Evolutionary conservation across 495 filamentous ascomycete genomes (phyloP).

Genomic region (Podospora sp.): DNA sequence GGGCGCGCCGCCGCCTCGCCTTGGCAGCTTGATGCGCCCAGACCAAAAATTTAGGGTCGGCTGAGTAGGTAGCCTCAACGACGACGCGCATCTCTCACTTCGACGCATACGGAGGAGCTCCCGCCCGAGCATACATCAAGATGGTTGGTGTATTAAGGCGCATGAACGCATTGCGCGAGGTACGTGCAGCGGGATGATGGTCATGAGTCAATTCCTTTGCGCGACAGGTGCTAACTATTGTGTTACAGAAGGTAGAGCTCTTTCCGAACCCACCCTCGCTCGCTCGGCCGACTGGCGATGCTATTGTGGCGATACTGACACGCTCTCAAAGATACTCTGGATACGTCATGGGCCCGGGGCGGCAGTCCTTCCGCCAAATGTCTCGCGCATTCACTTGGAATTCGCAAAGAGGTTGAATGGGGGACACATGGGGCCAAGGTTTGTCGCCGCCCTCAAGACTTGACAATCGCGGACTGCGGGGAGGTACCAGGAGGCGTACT

Average conservation of each 20-base stretch:
- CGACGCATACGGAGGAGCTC: slow-evolving; percentile 7
- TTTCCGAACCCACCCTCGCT: slow-evolving; percentile 15
- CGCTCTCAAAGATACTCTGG: slow-evolving; percentile 61
- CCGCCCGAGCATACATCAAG: slow-evolving; percentile 36
- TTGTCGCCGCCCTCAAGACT: slow-evolving; percentile 27
- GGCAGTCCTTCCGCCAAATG: slow-evolving; percentile 73
- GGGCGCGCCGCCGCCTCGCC: slow-evolving; percentile 2
- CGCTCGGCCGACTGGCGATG: slow-evolving; percentile 2
- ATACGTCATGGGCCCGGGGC: slow-evolving; percentile 80
- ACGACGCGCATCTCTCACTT: neutral
- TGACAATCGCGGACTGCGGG: neutral
- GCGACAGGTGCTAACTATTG: slow-evolving; percentile 22
- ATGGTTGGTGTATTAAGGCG: slow-evolving; percentile 83
- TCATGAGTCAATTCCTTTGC: neutral
- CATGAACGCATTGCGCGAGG: slow-evolving; percentile 74
- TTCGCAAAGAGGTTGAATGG: slow-evolving; percentile 67
- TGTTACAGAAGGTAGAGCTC: slow-evolving; percentile 41
- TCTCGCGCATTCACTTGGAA: slow-evolving; percentile 81
- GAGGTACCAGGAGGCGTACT: neutral
- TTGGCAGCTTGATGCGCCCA: neutral
- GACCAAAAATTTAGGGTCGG: slow-evolving; percentile 30
- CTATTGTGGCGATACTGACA: slow-evolving; percentile 28
- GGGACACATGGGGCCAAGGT: slow-evolving; percentile 83
- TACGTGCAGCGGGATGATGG: slow-evolving; percentile 47
- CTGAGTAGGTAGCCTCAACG: neutral